phyloP scores from a whole-genome alignment of 352 stramenopile genomes.

The Bremia lactucae region DNA sequence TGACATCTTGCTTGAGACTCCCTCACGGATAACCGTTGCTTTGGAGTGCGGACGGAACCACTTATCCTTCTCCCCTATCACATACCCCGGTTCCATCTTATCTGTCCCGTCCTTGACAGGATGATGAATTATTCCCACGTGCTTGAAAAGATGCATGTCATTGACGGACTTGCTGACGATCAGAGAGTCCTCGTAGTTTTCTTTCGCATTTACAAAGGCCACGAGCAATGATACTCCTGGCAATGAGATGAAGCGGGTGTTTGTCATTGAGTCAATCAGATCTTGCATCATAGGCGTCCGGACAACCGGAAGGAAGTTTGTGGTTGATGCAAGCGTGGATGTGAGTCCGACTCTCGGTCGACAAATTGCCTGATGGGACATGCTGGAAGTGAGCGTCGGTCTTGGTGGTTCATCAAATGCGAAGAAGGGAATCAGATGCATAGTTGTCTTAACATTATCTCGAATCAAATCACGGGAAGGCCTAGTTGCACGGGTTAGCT shows the following conservation, averaged over 20 bases:
- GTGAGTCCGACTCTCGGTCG: too few species aligned
- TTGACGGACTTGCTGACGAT: background rate
- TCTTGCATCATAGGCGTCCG: background rate
- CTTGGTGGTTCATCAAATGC: background rate
- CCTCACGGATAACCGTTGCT: too few species aligned
- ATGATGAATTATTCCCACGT: background rate
- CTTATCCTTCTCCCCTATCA: too few species aligned
- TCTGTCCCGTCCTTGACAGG: too few species aligned
- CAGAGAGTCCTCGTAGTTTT: background rate
- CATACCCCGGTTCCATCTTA: too few species aligned
- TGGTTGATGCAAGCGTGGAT: background rate
- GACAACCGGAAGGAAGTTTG: background rate
- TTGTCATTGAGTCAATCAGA: background rate
- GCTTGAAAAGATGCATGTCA: background rate
- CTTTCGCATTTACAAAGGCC: too few species aligned
- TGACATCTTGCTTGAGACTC: too few species aligned
- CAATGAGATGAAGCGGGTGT: background rate
- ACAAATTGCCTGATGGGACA: background rate
- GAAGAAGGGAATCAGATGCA: background rate
- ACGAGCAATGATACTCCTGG: background rate
- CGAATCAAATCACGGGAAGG: background rate
- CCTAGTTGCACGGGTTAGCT: background rate
- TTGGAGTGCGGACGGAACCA: too few species aligned
- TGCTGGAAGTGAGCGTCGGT: background rate
- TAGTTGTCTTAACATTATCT: background rate